A percentile compares a stretch with the other conserved stretches of the same genome.
phyloP scores from a whole-genome alignment of 345 rosid species.

The Gossypium australe region DNA sequence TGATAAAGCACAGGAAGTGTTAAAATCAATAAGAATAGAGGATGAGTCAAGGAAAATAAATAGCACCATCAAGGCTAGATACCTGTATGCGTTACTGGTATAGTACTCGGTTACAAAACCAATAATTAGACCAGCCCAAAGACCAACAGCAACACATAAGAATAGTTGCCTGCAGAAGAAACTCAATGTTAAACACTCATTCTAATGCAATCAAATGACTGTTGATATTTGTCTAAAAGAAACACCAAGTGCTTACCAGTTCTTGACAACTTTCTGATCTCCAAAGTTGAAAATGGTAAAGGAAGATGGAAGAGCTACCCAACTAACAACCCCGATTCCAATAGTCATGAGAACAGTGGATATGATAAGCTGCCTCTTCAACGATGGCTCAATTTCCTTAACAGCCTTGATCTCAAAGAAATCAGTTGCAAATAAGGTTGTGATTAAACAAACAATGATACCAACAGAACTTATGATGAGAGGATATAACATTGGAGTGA shows the following conservation, averaged over 20 bases:
- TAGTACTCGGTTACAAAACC: constrained; percentile 72
- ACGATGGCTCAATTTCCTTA: constrained; percentile 61
- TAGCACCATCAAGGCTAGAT: too few relatives aligned
- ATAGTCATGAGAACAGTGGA: constrained; percentile 66
- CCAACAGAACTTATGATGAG: constrained; percentile 64
- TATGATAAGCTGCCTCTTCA: constrained; percentile 62
- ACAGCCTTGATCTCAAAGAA: constrained; percentile 32
- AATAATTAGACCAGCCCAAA: too few relatives aligned
- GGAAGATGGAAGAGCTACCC: constrained; percentile 55
- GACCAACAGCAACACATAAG: constrained; percentile 23
- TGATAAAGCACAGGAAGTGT: not conserved
- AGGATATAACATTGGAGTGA: constrained; percentile 64
- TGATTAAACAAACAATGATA: constrained; percentile 57
- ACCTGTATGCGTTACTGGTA: constrained; percentile 74
- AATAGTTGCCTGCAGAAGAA: constrained; percentile 48
- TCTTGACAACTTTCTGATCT: constrained; percentile 55
- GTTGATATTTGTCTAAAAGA: not conserved
- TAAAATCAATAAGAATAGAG: not conserved
- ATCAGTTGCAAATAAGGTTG: constrained; percentile 57
- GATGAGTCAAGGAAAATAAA: not conserved
- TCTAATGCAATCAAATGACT: not conserved
- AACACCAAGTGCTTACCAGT: constrained; percentile 37
- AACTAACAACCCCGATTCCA: constrained; percentile 54
- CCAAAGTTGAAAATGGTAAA: constrained; percentile 21
- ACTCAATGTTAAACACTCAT: not conserved